Percentiles rank a stretch among this genome's conserved stretches.
phyloP scores from a whole-genome alignment of 2,329 filamentous ascomycete genomes.

The Plenodomus biglobosus region DNA sequence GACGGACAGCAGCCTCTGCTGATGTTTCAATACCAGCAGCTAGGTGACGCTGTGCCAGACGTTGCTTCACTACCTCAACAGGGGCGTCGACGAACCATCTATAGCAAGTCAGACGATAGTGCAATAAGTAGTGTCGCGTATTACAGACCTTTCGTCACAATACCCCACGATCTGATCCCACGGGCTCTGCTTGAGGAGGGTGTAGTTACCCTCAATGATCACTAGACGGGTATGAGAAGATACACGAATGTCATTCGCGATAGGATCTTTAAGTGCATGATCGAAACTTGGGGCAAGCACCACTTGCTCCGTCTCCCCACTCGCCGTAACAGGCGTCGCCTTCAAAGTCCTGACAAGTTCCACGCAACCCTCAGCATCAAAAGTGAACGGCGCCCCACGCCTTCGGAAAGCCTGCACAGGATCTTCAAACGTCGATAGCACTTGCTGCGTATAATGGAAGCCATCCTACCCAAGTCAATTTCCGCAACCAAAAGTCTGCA shows the following conservation, averaged over 20 bases:
- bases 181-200: slow-evolving; percentile 23
- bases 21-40: slow-evolving; percentile 27
- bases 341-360: slow-evolving; percentile 18
- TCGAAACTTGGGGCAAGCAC: slow-evolving; percentile 28
- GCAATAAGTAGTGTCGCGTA: background rate
- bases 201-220: slow-evolving; percentile 33
- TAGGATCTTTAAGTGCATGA: slow-evolving; percentile 28
- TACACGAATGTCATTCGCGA: slow-evolving; percentile 18
- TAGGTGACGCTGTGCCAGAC: slow-evolving; percentile 25
- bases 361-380: slow-evolving; percentile 25
- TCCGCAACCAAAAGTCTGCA: background rate
- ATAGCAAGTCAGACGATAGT: slow-evolving; percentile 1
- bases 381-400: slow-evolving; percentile 32
- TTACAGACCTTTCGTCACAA: slow-evolving; percentile 22
- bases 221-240: slow-evolving; percentile 25
- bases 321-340: slow-evolving; percentile 16
- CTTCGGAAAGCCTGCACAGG: slow-evolving; percentile 23
- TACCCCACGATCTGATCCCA: slow-evolving; percentile 19
- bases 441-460: slow-evolving; percentile 27
- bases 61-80: slow-evolving; percentile 16
- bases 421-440: slow-evolving; percentile 20
- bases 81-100: slow-evolving; percentile 32
- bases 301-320: slow-evolving; percentile 14
- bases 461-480: slow-evolving; percentile 18
- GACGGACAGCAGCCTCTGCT: slow-evolving; percentile 18